These are phyloP conservation scores for Tremellales sp. DNA, from an alignment of 1,284 basidiomycete genomes.

Conservation along the genomic window DNA sequence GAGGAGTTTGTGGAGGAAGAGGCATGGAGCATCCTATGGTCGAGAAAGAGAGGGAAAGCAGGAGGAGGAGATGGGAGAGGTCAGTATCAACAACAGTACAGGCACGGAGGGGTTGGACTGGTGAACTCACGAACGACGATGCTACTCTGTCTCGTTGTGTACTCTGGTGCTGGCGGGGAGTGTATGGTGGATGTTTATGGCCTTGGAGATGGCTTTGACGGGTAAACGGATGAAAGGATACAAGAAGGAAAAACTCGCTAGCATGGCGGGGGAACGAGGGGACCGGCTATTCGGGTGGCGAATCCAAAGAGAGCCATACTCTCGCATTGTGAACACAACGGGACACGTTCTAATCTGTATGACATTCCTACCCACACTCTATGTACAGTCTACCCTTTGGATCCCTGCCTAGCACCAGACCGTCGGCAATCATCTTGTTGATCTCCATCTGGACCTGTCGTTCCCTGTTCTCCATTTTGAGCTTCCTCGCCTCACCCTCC, in stretches of 20 bases:
- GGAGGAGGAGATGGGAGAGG: neutral
- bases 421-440: neutral
- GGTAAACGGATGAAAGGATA: no score
- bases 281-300: no score
- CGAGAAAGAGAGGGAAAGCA: neutral
- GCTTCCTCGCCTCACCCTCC: neutral
- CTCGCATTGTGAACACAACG: no score
- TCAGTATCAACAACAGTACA: neutral
- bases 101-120: neutral
- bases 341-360: no score
- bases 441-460: neutral
- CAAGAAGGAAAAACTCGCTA: no score
- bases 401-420: neutral
- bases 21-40: slow-evolving; percentile 34
- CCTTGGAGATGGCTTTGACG: neutral
- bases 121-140: neutral
- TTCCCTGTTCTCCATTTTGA: neutral
- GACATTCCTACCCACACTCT: no score
- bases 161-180: neutral
- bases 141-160: neutral
- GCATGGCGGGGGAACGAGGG: no score
- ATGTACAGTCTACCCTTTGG: no score
- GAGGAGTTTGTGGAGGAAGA: slow-evolving; percentile 13
- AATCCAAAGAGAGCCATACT: no score
- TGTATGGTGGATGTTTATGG: neutral